Base-by-base conservation (phyloP, 768 basidiomycete genomes). In the Boletellus emodensis region DNA sequence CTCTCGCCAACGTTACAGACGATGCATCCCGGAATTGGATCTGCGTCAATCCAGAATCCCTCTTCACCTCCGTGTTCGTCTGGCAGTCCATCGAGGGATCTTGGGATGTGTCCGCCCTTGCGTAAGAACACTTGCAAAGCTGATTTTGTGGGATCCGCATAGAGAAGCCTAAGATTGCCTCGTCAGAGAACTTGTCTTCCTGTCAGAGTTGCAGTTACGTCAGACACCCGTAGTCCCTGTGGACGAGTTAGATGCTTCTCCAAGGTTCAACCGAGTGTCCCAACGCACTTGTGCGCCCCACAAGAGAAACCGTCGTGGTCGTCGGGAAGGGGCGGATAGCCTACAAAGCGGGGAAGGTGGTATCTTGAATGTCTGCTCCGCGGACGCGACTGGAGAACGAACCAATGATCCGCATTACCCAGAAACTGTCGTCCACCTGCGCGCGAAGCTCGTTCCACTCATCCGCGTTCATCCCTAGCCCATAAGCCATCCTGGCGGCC, bases 1-100 rank as follows among this genome's bases (percentile, higher is more conserved):
- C 92, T 95, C 74, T 91, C 87, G 20, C 93, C 93, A 36, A 96
- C 84, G 60, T 96, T 96, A 66, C 90, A 92, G 17, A 96, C 89
- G 8, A 95, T 73, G 55, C 88, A 90, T 9, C 84, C 86, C 13
- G 82, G 83, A 18, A 90, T 78, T 0, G 94, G 94, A 65, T 93
- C 84, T 0, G 90, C 92, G 42, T 81, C 79, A 45, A 94, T 84
- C 92, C 93, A 95, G 2, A 75, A 56, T 2, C 87, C 85, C 46
- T 78, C 73, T 51, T 82, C 77, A 22, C 71, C 66, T 4, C 80
- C 80, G 30, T 82, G 74, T 58, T 86, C 80, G 2, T 67, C 61
- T 0, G 79, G 78, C 8, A 80, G 62, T 11, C 71, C 72, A 15
- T 67, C 63, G 0, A 66, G 51, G 26, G 61, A 64, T 48, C 54